A percentile compares a stretch with the other conserved stretches of the same genome.
phyloP scores from a whole-genome alignment of 1,284 basidiomycete species.

The Marasmius tenuissimus region DNA sequence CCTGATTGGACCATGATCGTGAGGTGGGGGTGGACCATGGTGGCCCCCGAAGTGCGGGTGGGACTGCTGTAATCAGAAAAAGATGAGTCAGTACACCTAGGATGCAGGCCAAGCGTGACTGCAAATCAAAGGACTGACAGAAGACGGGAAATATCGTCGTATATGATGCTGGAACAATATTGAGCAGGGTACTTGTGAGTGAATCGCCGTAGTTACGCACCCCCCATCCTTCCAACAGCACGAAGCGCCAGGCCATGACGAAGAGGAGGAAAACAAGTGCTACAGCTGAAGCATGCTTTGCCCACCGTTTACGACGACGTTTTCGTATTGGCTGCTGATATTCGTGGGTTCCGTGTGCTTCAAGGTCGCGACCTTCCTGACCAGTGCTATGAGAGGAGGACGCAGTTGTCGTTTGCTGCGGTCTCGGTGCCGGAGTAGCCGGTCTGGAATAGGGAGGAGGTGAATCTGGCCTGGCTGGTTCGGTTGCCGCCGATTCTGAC shows the following conservation, averaged over 20 bases:
- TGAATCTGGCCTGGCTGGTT: neutral
- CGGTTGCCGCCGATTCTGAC: neutral
- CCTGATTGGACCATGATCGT: neutral
- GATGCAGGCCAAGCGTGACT: neutral
- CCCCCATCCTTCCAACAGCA: neutral
- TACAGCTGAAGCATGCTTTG: neutral
- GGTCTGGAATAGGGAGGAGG: constrained; percentile 1
- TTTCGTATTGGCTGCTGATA: neutral
- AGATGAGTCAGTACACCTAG: neutral
- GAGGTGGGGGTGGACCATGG: neutral
- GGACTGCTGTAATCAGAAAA: neutral
- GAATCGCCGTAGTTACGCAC: neutral
- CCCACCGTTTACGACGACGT: neutral
- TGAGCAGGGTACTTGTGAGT: neutral
- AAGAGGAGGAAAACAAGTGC: neutral
- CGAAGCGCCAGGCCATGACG: neutral
- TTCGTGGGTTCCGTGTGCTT: neutral
- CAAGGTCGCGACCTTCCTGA: neutral
- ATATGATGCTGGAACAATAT: neutral
- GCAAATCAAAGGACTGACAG: neutral
- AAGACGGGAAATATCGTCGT: neutral
- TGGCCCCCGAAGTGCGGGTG: neutral
- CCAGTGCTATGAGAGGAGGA: neutral
- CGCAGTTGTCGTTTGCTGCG: neutral
- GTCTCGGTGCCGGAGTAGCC: neutral